phyloP scores from a whole-genome alignment of 2,329 filamentous ascomycete species.

The Colletotrichum chlorophyti region DNA sequence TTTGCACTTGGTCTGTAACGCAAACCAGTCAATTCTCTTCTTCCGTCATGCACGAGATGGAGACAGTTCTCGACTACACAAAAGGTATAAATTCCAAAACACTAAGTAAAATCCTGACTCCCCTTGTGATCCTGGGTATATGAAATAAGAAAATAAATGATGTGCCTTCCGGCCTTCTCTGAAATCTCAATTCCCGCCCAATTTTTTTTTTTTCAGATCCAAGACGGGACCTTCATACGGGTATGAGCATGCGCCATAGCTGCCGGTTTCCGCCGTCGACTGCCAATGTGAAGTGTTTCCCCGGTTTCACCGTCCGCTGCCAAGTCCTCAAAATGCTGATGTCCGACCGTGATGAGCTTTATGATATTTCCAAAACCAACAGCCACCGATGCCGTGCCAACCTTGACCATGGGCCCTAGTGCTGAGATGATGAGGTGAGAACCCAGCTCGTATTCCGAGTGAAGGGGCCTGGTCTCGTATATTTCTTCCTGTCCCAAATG shows the following conservation, averaged over 20 bases:
- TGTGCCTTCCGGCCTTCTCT: background rate
- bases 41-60: too few species aligned
- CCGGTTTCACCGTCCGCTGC: conserved; percentile 39
- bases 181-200: background rate
- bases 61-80: background rate
- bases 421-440: conserved; percentile 69
- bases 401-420: conserved; percentile 67
- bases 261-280: conserved; percentile 45
- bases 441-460: conserved; percentile 46
- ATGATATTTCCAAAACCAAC: conserved; percentile 76
- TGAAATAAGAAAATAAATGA: background rate
- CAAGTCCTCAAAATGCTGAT: conserved; percentile 65
- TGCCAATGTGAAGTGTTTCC: conserved; percentile 42
- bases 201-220: conserved; percentile 8
- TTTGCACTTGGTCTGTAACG: too few species aligned
- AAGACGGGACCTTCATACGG: conserved; percentile 22
- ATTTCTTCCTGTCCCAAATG: conserved; percentile 50
- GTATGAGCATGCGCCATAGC: conserved; percentile 16
- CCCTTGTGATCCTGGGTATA: conserved; percentile 25
- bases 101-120: conserved; percentile 9
- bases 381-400: conserved; percentile 71
- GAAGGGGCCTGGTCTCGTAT: conserved; percentile 54
- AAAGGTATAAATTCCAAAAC: background rate
- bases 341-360: conserved; percentile 73
- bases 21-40: too few species aligned